A percentile compares a stretch with the other conserved stretches of the same genome.
phyloP scores from a whole-genome alignment of 2,329 filamentous ascomycete genomes.

The Aspergillus spinulosporus region DNA sequence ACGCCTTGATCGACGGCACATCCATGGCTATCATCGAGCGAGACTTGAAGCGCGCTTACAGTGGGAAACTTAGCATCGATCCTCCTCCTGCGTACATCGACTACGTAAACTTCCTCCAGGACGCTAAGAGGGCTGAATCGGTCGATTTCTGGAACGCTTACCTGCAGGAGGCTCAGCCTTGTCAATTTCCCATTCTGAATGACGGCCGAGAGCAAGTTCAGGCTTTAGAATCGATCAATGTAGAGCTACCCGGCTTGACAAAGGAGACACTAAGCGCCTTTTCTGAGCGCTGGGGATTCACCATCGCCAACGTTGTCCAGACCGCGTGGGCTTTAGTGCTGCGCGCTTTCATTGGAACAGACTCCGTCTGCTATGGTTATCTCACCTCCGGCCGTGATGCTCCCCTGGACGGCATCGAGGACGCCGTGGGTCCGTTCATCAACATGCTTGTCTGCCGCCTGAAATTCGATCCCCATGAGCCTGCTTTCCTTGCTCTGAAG shows the following conservation, averaged over 20 bases:
- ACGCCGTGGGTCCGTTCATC: conserved; percentile 3
- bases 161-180: background rate
- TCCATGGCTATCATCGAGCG: too few relatives aligned
- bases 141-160: background rate
- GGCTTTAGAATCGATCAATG: too few relatives aligned
- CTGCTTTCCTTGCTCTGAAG: too few relatives aligned
- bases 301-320: background rate
- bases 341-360: background rate
- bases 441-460: conserved; percentile 4
- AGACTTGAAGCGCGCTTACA: too few relatives aligned
- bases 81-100: too few relatives aligned
- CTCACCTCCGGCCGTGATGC: conserved; percentile 9
- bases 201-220: too few relatives aligned
- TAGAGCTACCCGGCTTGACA: background rate
- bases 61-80: too few relatives aligned
- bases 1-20: too few relatives aligned
- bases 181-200: background rate
- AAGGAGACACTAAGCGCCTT: background rate
- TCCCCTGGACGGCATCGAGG: background rate
- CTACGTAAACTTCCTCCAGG: too few relatives aligned
- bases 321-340: conserved; percentile 6
- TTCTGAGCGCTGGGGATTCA: background rate
- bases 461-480: too few relatives aligned
- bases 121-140: too few relatives aligned
- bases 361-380: conserved; percentile 5